Base-by-base conservation (phyloP, 2,329 filamentous ascomycete species). In the Chrysosporium keratinophilum region DNA sequence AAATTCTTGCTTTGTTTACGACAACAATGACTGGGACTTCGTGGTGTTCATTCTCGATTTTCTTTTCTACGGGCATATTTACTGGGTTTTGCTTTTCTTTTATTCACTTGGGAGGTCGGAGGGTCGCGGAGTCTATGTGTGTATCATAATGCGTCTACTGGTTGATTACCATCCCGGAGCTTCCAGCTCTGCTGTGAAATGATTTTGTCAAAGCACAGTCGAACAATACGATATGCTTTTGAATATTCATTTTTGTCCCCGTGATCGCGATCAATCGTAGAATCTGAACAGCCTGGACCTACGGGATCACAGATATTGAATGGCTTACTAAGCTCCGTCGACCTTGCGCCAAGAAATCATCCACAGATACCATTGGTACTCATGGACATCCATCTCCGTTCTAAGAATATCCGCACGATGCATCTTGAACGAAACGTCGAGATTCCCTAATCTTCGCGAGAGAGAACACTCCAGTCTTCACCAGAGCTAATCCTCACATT, bases 1-100 rank as follows among this genome's bases (percentile, higher is more conserved):
- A 82, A 67, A 67, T 48, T 20, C 45, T 54, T 54, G n/a, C 17
- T 47, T 49, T 48, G 39, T 31, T 56, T 50, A 52, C 41, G 50
- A 47, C 42, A 49, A 52, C 23, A 28, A 52, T 55, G 49, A 54
- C 37, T 54, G 55, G 55, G 55, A 28, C 42, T 52, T 54, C 37
- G 51, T 37, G 55, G 55, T 56, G 55, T 56, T 56, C 33, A 44
- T 45, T 37, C 46, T 17, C 20, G 42, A 19, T 54, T 37, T 43
- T 46, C 50, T 28, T 39, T 50, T 42, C 39, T n/a, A 54, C 19
- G 55, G 50, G 50, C 45, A 50, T 56, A 40, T 56, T 47, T 28
- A 45, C 46, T 54, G 54, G 56, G 50, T 54, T 56, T 55, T 42
- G 50, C 52, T 56, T 55, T 42, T 48, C 17, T 49, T 31, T 54